These are phyloP conservation scores for Phytophthora palmivora DNA, from an alignment of 352 stramenopile species.

Conservation along the genomic window DNA sequence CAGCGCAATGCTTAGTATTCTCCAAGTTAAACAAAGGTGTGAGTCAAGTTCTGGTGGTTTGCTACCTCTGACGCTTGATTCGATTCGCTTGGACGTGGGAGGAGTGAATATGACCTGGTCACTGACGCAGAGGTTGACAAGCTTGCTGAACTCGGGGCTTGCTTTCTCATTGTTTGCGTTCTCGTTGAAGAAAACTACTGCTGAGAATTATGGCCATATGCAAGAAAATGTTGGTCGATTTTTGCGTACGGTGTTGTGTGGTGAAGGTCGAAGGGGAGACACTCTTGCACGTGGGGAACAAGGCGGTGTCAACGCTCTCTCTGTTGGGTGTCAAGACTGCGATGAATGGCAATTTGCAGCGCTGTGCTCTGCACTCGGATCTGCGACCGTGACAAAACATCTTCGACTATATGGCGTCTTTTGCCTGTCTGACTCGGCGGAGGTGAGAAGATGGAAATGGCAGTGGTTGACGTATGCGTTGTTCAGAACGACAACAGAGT, in stretches of 20 bases:
- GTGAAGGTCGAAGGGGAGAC: not conserved
- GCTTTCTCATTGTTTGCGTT: slow-evolving; percentile 34
- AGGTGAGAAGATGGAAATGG: slow-evolving; percentile 39
- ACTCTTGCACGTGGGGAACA: not conserved
- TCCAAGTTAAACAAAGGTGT: slow-evolving; percentile 3
- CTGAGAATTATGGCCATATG: slow-evolving; percentile 9
- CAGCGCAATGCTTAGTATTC: slow-evolving; percentile 5
- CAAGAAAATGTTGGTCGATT: slow-evolving; percentile 24
- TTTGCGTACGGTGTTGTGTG: slow-evolving; percentile 26
- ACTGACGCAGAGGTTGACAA: slow-evolving; percentile 27
- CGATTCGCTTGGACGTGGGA: slow-evolving; percentile 35
- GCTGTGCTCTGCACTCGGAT: slow-evolving; percentile 29
- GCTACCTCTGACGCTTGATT: slow-evolving; percentile 22
- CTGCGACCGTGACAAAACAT: slow-evolving; percentile 17
- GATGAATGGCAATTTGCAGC: slow-evolving; percentile 38
- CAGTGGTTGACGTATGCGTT: slow-evolving; percentile 42
- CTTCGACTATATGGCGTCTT: slow-evolving; percentile 34
- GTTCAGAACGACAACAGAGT: slow-evolving; percentile 29
- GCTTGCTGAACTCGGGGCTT: slow-evolving; percentile 17
- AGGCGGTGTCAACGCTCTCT: slow-evolving; percentile 25
- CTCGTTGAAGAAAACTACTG: slow-evolving; percentile 21
- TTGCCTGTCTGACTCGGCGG: slow-evolving; percentile 21
- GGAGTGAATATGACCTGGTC: slow-evolving; percentile 24
- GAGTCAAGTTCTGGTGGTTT: slow-evolving; percentile 11
- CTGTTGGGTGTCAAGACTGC: slow-evolving; percentile 32